phyloP scores from a whole-genome alignment of 352 stramenopile species.

The Plasmopara halstedii region DNA sequence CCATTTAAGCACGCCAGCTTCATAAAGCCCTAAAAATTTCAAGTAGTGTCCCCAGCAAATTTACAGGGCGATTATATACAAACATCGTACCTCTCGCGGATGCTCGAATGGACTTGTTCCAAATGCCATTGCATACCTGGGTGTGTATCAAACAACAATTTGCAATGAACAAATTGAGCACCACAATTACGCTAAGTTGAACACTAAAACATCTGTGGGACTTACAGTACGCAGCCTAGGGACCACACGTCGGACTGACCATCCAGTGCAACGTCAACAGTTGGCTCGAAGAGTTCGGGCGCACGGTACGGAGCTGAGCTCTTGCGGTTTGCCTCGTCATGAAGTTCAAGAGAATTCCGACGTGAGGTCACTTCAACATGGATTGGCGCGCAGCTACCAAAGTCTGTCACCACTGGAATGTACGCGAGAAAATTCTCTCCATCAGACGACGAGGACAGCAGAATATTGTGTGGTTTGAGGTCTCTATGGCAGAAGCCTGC shows the following conservation, averaged over 20 bases:
- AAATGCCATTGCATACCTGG: constrained; percentile 81
- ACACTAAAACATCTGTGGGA: constrained; percentile 8
- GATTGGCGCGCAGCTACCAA: constrained; percentile 72
- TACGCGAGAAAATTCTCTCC: constrained; percentile 65
- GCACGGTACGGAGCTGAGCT: constrained; percentile 78
- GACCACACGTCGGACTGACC: constrained; percentile 83
- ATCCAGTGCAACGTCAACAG: constrained; percentile 52
- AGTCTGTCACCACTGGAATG: constrained; percentile 79
- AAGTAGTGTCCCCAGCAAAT: background rate
- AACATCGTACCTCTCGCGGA: constrained; percentile 39
- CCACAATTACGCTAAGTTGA: background rate
- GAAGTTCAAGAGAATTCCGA: constrained; percentile 63
- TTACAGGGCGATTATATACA: background rate
- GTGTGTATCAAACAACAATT: background rate
- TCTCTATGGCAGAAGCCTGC: constrained; percentile 80
- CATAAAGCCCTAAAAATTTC: constrained; percentile 61
- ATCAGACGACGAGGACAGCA: constrained; percentile 57
- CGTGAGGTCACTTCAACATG: constrained; percentile 59
- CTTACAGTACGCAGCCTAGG: constrained; percentile 73
- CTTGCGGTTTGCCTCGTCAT: constrained; percentile 77
- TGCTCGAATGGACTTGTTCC: constrained; percentile 75
- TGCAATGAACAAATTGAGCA: background rate
- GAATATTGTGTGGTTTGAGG: constrained; percentile 80
- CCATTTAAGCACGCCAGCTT: constrained; percentile 77
- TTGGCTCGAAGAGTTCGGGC: constrained; percentile 78